Base-by-base conservation (phyloP, 1,284 basidiomycete species). In the Exobasidium cylindrosporum region DNA sequence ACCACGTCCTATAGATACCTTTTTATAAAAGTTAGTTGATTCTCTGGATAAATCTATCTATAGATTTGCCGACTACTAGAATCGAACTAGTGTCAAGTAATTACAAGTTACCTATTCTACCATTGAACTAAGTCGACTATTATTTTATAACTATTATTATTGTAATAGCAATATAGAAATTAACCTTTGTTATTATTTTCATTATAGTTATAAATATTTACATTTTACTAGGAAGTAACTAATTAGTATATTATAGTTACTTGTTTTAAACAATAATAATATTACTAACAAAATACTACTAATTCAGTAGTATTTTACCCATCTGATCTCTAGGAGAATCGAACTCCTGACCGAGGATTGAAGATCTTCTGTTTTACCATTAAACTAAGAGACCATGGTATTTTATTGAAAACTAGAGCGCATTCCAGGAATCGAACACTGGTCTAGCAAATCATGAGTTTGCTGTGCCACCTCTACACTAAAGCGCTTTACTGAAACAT, bases 351-450 rank as follows among this genome's bases (percentile, higher is more conserved):
- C 44, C 61, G 26, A 49, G 32, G 52, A 57, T 56, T 63, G 61
- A 63, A 63, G 61, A 63, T 57, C 61, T 40, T 49, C 26, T 11
- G 61, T 63, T 63, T 63, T 63, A 62, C 61, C 61, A 11, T 63
- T 63, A 63, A 63, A 63, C 61, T 63, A 61, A 63, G 54, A 63
- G 61, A 63, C 61, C 61, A 21, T 40, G 17, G 10, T 10, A 10
- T 40, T 10, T 17, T 40, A 40, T 47, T n/a, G 24, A 47, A 10
- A n/a, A 6, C 23, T 35, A 53, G 60, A 63, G 55, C 53, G 53
- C 54, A 62, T 63, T 63, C 63, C 35, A 65, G 63, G 63, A 65
- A 58, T 65, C 55, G 63, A 65, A 65, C 60, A 64, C 63, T 63
- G 49, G 61, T 65, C 63, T 64, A 58, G 60, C 63, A 65, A 46